A percentile compares a stretch with the other conserved stretches of the same genome.
Conservation (phyloP, 306 rosid genomes). For the Castanea crenata region DNA sequence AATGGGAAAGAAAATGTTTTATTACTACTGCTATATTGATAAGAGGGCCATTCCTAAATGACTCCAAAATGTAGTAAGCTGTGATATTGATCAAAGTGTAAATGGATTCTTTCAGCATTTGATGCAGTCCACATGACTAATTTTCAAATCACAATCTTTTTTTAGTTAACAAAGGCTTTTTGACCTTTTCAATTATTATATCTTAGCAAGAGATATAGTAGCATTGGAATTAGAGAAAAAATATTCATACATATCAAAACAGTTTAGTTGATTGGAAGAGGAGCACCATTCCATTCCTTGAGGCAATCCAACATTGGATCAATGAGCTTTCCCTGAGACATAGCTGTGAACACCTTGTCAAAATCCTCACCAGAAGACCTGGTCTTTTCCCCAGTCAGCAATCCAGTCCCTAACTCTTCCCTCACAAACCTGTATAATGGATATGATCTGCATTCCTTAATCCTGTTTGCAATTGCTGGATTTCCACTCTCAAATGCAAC, state of each 20-base stretch:
- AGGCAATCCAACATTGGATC: constrained; percentile 46
- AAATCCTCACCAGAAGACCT: constrained; percentile 56
- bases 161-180: too few species aligned
- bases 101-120: too few species aligned
- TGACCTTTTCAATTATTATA: too few species aligned
- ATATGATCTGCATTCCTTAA: constrained; percentile 48
- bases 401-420: constrained; percentile 33
- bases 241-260: not conserved
- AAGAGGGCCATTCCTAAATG: too few species aligned
- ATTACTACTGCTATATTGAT: too few species aligned
- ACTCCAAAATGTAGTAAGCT: too few species aligned
- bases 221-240: not conserved
- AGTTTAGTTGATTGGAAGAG: constrained; percentile 16
- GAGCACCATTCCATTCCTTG: constrained; percentile 38
- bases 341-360: constrained; percentile 51
- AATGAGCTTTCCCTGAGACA: constrained; percentile 39
- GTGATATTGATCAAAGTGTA: too few species aligned
- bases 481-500: constrained; percentile 36
- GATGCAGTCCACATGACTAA: too few species aligned
- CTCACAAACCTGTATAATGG: constrained; percentile 53
- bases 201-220: too few species aligned
- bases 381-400: constrained; percentile 46
- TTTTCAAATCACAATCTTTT: too few species aligned
- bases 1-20: too few species aligned
- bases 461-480: constrained; percentile 34